A percentile compares a stretch with the other conserved stretches of the same genome.
phyloP scores from a whole-genome alignment of 106 monocot genomes.

The Hemerocallis citrina region DNA sequence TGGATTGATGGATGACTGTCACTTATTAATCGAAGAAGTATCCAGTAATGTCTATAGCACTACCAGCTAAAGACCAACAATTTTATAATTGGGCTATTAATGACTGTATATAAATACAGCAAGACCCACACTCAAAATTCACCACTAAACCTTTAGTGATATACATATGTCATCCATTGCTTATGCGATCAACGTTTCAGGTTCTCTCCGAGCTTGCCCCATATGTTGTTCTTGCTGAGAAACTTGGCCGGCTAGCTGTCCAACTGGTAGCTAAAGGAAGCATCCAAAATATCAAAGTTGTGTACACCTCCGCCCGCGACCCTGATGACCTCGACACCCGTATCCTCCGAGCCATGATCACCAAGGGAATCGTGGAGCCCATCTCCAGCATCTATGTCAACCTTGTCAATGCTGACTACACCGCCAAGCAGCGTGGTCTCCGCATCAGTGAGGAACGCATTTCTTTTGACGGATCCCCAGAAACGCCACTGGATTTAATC shows the following conservation, averaged over 20 bases:
- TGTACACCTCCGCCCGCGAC: conserved; percentile 60
- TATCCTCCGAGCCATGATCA: conserved; percentile 75
- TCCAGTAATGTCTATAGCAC: no score
- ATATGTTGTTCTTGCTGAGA: conserved; percentile 74
- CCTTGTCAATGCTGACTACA: conserved; percentile 79
- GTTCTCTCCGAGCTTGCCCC: conserved; percentile 78
- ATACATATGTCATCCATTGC: no score
- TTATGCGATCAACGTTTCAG: conserved; percentile 20
- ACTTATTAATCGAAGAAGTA: no score
- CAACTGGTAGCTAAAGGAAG: conserved; percentile 70
- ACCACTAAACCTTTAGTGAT: no score
- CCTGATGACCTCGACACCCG: conserved; percentile 82
- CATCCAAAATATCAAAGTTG: conserved; percentile 61
- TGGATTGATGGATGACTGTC: no score
- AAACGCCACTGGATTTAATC: conserved; percentile 61
- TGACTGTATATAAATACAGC: no score
- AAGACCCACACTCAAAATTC: no score
- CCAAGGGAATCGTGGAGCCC: conserved; percentile 81
- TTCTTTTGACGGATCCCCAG: conserved; percentile 38
- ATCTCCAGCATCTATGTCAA: conserved; percentile 64
- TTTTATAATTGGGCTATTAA: no score
- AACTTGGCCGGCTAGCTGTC: conserved; percentile 69
- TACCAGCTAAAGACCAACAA: no score
- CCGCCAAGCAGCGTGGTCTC: conserved; percentile 70
- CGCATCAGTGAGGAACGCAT: conserved; percentile 67